Evolutionary conservation across 78 protist species (phyloP).

Genomic region (Dictyostelium capitatum): DNA sequence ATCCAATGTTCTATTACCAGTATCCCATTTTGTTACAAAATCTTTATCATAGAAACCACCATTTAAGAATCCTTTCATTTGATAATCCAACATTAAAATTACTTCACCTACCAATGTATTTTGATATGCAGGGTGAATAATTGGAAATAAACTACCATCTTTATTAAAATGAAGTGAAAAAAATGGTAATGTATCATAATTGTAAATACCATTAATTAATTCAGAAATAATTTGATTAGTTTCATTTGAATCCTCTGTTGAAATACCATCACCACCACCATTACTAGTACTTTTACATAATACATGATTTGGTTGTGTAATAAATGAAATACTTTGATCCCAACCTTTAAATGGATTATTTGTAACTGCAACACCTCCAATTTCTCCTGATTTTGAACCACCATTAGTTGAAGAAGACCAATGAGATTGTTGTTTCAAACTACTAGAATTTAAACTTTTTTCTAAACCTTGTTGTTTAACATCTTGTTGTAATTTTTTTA

Average conservation of each 20-base stretch:
- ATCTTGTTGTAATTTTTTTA: too few species aligned
- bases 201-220: not conserved
- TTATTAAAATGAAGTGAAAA: conserved; percentile 62
- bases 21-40: not conserved
- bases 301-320: not conserved
- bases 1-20: not conserved
- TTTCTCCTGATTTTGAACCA: not conserved
- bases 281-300: not conserved
- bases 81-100: conserved; percentile 35
- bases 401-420: not conserved
- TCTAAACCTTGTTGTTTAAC: not conserved
- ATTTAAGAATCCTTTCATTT: conserved; percentile 60
- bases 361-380: not conserved
- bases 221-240: conserved; percentile 18
- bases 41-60: conserved; percentile 43
- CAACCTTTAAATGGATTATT: conserved; percentile 1
- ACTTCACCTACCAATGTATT: conserved; percentile 55
- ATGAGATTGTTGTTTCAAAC: not conserved
- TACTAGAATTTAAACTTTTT: not conserved
- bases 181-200: conserved; percentile 30
- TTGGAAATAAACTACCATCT: conserved; percentile 27
- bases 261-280: not conserved
- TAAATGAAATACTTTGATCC: not conserved
- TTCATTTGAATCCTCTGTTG: not conserved
- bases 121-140: conserved; percentile 49